A percentile compares a stretch with the other conserved stretches of the same genome.
Evolutionary conservation across 202 grass and related monocot species (phyloP).

Genomic region (Zizania palustris): DNA sequence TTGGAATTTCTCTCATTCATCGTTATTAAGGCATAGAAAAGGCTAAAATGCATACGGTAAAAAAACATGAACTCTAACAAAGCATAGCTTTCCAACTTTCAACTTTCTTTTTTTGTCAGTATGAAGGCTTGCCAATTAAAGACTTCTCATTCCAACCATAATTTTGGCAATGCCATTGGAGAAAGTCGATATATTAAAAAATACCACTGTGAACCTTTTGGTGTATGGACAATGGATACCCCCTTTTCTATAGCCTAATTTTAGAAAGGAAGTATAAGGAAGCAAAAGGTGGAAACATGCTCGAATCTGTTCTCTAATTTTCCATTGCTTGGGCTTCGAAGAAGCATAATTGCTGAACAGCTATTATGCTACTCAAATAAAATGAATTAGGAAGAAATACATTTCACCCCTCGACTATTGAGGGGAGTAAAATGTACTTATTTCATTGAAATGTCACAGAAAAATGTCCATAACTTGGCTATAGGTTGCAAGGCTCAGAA

Average conservation of each 20-base stretch:
- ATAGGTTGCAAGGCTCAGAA: slow-evolving; percentile 5
- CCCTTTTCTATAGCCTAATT: not conserved
- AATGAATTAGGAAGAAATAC: too few relatives aligned
- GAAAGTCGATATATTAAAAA: not conserved
- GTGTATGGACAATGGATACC: not conserved
- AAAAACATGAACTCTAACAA: slow-evolving; percentile 25
- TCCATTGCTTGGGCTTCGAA: not conserved
- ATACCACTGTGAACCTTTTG: not conserved
- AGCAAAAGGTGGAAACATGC: not conserved
- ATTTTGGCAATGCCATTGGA: slow-evolving; percentile 16
- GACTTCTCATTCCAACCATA: not conserved
- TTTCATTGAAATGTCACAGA: not conserved
- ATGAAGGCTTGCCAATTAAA: slow-evolving; percentile 15
- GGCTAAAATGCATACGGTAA: not conserved
- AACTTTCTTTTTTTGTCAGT: slow-evolving; percentile 1
- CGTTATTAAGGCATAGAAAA: not conserved
- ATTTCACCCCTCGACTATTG: not conserved
- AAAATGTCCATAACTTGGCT: slow-evolving; percentile 1
- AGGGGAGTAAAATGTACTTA: not conserved
- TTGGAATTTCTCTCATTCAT: slow-evolving; percentile 30
- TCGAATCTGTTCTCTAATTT: not conserved
- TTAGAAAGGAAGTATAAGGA: not conserved
- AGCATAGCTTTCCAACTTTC: slow-evolving; percentile 6
- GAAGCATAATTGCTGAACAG: not conserved
- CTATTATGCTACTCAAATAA: not conserved